Percentiles rank a stretch among this genome's conserved stretches.
Conservation (phyloP, 768 basidiomycete species). For the Gymnopilus dilepis region DNA sequence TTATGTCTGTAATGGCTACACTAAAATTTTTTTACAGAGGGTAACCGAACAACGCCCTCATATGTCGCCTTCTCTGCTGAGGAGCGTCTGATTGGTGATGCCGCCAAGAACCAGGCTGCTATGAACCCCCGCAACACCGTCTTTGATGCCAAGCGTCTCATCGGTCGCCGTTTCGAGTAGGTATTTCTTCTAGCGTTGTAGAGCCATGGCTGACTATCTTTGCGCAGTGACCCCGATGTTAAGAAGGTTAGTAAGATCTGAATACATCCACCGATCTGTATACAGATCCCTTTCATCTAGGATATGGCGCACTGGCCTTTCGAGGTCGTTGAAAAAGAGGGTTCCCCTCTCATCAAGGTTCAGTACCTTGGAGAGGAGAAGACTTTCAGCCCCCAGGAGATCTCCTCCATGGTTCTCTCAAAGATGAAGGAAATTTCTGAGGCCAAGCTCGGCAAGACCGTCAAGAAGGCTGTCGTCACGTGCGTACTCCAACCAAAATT, state of each 20-base stretch:
- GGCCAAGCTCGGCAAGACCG: slow-evolving; percentile 97
- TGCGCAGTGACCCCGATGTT: slow-evolving; percentile 83
- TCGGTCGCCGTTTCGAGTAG: slow-evolving; percentile 95
- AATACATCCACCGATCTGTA: slow-evolving; percentile 11
- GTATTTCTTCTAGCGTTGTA: slow-evolving; percentile 32
- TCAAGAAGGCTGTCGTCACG: slow-evolving; percentile 99
- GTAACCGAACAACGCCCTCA: slow-evolving; percentile 98
- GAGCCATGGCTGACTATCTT: slow-evolving; percentile 10
- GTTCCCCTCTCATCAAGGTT: slow-evolving; percentile 96
- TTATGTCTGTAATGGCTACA: not conserved
- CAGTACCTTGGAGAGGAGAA: slow-evolving; percentile 95
- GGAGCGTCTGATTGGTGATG: slow-evolving; percentile 98
- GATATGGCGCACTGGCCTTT: slow-evolving; percentile 99
- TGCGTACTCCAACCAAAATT: slow-evolving; percentile 45
- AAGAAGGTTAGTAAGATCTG: slow-evolving; percentile 66
- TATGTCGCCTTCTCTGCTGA: slow-evolving; percentile 98
- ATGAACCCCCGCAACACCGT: slow-evolving; percentile 99
- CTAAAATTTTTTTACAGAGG: slow-evolving; percentile 61
- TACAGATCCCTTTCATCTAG: slow-evolving; percentile 41
- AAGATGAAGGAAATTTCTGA: slow-evolving; percentile 99
- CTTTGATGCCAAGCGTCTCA: slow-evolving; percentile 98
- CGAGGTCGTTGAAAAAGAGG: slow-evolving; percentile 94
- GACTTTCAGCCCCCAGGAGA: slow-evolving; percentile 97
- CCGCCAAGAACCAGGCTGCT: slow-evolving; percentile 97
- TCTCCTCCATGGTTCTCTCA: slow-evolving; percentile 98